Evolutionary conservation across 129 eudicot genomes (phyloP).

Genomic region (Escallonia herrerae): DNA sequence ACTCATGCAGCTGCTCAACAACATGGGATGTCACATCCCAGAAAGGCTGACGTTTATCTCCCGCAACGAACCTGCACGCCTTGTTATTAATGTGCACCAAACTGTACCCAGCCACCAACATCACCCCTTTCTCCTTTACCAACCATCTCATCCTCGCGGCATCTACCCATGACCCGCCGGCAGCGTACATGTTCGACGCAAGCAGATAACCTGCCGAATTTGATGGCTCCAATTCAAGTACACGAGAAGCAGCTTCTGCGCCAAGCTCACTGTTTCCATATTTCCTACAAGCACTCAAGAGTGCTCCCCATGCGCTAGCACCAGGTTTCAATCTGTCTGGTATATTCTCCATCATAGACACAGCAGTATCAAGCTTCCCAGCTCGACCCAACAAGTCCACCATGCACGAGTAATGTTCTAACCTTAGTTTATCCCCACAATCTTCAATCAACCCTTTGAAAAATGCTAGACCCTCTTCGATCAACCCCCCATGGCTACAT

Average conservation of each 20-base stretch:
- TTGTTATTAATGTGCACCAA: slow-evolving; percentile 35
- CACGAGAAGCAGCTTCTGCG: slow-evolving; percentile 28
- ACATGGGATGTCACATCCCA: slow-evolving; percentile 22
- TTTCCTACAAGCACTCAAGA: slow-evolving; percentile 64
- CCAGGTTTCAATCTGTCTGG: slow-evolving; percentile 26
- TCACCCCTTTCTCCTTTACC: slow-evolving; percentile 47
- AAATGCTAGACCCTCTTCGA: slow-evolving; percentile 47
- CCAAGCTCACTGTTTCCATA: slow-evolving; percentile 30
- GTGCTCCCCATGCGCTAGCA: slow-evolving; percentile 74
- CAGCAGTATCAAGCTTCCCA: slow-evolving; percentile 65
- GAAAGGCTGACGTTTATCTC: slow-evolving; percentile 30
- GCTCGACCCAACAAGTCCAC: slow-evolving; percentile 71
- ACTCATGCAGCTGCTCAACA: slow-evolving; percentile 38
- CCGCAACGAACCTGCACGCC: slow-evolving; percentile 48
- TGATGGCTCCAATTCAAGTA: slow-evolving; percentile 66
- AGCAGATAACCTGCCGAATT: slow-evolving; percentile 70
- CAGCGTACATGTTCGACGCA: slow-evolving; percentile 62
- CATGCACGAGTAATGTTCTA: slow-evolving; percentile 72
- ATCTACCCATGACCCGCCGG: slow-evolving; percentile 51
- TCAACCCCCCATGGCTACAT: slow-evolving; percentile 85
- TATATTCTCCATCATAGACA: slow-evolving; percentile 39
- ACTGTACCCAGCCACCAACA: slow-evolving; percentile 63
- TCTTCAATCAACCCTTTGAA: slow-evolving; percentile 45
- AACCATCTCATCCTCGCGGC: slow-evolving; percentile 55
- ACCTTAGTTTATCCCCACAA: slow-evolving; percentile 30